These are phyloP conservation scores for Backusella westeae DNA, from an alignment of 192 early-diverging fungal species.

Conservation along the genomic window DNA sequence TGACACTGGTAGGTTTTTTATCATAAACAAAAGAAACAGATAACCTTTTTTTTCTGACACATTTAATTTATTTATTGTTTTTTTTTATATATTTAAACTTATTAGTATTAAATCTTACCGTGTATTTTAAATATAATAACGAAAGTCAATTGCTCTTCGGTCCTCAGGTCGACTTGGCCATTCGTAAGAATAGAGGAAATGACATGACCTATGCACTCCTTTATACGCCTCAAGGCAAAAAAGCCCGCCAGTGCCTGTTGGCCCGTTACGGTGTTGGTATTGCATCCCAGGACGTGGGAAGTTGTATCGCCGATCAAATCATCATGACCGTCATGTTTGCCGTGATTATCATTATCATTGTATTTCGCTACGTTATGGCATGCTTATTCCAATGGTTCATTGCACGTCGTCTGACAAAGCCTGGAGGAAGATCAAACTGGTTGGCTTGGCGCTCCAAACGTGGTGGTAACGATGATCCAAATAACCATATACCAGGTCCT, in stretches of 20 bases:
- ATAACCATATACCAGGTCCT: slow-evolving; percentile 29
- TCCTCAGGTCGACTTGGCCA: slow-evolving; percentile 7
- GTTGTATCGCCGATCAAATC: slow-evolving; percentile 57
- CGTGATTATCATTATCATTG: slow-evolving; percentile 54
- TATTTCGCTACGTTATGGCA: slow-evolving; percentile 62
- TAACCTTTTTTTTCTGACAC: slow-evolving; percentile 2
- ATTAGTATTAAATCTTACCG: slow-evolving; percentile 21
- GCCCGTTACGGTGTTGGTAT: slow-evolving; percentile 49
- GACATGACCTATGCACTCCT: slow-evolving; percentile 30
- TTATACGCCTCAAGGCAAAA: slow-evolving; percentile 21
- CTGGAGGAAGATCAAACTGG: slow-evolving; percentile 52
- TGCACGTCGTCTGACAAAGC: slow-evolving; percentile 48
- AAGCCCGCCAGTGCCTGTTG: slow-evolving; percentile 42
- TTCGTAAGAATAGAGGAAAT: slow-evolving; percentile 22
- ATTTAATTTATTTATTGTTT: neutral
- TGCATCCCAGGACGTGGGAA: slow-evolving; percentile 50
- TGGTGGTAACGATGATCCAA: slow-evolving; percentile 29
- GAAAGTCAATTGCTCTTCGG: slow-evolving; percentile 14
- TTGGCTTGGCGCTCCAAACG: slow-evolving; percentile 40
- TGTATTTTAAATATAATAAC: slow-evolving; percentile 16
- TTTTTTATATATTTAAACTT: neutral
- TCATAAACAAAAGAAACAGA: neutral
- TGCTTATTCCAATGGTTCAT: slow-evolving; percentile 58
- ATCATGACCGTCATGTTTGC: slow-evolving; percentile 54
- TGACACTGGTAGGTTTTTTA: neutral